Conservation (phyloP, 345 rosid species). For the Acer yangbiense region DNA sequence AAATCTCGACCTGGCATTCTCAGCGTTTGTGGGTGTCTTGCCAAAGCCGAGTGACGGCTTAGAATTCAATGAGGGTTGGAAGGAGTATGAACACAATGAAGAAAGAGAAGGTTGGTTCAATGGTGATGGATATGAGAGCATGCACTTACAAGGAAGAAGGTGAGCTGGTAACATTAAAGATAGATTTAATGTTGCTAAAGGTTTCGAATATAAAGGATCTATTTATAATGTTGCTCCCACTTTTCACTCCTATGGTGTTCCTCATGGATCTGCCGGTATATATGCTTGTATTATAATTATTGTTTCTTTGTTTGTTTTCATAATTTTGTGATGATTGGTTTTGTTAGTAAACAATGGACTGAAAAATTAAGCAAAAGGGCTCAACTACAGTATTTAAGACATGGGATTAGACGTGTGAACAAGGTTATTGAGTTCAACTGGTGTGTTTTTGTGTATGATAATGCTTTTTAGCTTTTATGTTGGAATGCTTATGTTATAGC, state of each 20-base stretch:
- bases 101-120: slow-evolving; percentile 81
- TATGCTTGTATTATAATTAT: neutral
- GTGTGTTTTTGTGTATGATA: no score
- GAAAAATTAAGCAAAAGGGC: no score
- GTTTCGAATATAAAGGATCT: slow-evolving; percentile 58
- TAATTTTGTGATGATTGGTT: neutral
- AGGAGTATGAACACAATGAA: slow-evolving; percentile 54
- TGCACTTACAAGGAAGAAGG: slow-evolving; percentile 77
- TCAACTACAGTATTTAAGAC: no score
- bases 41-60: slow-evolving; percentile 53
- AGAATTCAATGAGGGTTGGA: slow-evolving; percentile 60
- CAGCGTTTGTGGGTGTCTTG: slow-evolving; percentile 58
- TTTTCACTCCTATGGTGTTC: slow-evolving; percentile 70
- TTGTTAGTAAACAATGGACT: no score
- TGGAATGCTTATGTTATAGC: no score
- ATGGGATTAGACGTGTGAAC: no score
- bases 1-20: slow-evolving; percentile 80
- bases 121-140: slow-evolving; percentile 60
- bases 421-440: no score
- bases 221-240: slow-evolving; percentile 79
- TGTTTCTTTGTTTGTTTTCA: neutral
- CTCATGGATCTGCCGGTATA: slow-evolving; percentile 89
- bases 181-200: slow-evolving; percentile 47
- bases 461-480: no score
- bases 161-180: slow-evolving; percentile 69